These are phyloP conservation scores for Drosera spatulata DNA, from an alignment of 179 eudicot species.

Conservation along the genomic window DNA sequence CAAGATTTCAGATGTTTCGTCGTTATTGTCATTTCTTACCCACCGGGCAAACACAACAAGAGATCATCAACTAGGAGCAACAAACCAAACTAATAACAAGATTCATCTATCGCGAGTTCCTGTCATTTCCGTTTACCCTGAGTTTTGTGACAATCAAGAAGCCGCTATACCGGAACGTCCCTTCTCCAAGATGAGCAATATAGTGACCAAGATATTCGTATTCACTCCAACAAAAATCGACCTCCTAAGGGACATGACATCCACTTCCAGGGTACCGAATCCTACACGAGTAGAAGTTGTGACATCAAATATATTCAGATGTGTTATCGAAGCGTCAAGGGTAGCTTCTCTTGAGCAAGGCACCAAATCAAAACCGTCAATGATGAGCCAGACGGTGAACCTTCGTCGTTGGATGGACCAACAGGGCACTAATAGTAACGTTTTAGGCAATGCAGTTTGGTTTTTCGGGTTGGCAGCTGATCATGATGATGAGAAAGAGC, in stretches of 20 bases:
- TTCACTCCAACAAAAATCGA: neutral
- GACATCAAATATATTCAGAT: neutral
- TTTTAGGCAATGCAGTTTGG: conserved; percentile 20
- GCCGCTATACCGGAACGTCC: no score
- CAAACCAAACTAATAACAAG: no score
- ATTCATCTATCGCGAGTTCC: no score
- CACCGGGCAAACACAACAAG: no score
- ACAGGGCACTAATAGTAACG: no score
- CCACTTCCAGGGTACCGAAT: neutral
- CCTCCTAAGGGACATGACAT: neutral
- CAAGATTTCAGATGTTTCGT: no score
- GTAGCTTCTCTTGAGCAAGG: neutral
- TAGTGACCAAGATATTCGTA: neutral
- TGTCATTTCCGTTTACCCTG: no score
- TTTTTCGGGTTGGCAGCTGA: conserved; percentile 9
- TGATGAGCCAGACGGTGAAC: conserved; percentile 28
- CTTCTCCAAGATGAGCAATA: neutral
- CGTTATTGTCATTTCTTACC: no score
- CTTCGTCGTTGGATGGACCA: conserved; percentile 16
- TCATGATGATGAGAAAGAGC: conserved; percentile 11
- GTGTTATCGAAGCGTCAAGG: neutral
- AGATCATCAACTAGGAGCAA: no score
- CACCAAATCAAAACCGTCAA: neutral
- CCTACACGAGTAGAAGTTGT: conserved; percentile 7
- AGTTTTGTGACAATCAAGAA: no score